Percentiles rank a stretch among this genome's conserved stretches.
Evolutionary conservation across 805 yeast genomes (phyloP).

Genomic region (Yamadazyma laniorum): DNA sequence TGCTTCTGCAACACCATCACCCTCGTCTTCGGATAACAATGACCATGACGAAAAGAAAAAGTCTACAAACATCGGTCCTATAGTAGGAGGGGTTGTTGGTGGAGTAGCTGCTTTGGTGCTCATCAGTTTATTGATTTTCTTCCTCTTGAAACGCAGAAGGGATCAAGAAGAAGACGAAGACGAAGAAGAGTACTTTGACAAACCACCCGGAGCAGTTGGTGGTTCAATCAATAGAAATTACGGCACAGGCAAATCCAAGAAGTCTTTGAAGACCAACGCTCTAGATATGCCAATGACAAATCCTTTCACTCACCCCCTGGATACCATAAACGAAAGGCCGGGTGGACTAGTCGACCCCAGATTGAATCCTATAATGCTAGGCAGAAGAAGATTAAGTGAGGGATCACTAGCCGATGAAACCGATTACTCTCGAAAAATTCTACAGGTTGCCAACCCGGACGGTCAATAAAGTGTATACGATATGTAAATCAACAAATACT

Average conservation of each 20-base stretch:
- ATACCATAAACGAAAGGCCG: constrained; percentile 16
- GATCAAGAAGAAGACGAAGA: constrained; percentile 36
- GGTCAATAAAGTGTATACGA: background rate
- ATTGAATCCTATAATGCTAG: constrained; percentile 72
- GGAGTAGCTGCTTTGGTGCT: constrained; percentile 34
- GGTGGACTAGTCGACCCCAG: constrained; percentile 52
- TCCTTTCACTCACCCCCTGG: constrained; percentile 64
- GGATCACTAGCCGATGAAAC: constrained; percentile 87
- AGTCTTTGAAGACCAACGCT: constrained; percentile 22
- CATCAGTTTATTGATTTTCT: constrained; percentile 25
- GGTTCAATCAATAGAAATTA: constrained; percentile 15
- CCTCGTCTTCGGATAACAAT: constrained; percentile 9
- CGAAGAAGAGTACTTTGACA: constrained; percentile 31
- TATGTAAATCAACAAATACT: background rate
- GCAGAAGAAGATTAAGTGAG: constrained; percentile 78
- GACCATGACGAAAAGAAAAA: constrained; percentile 14
- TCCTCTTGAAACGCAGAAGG: constrained; percentile 30
- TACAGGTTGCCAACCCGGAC: constrained; percentile 89
- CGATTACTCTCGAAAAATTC: constrained; percentile 74
- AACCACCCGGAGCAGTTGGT: constrained; percentile 19
- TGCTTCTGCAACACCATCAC: constrained; percentile 6
- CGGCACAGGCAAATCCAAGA: constrained; percentile 18
- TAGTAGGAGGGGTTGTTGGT: constrained; percentile 47
- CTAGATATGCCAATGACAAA: constrained; percentile 47
- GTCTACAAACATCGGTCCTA: constrained; percentile 33